Base-by-base conservation (phyloP, 257 asterid genomes). In the Datura wrightii region DNA sequence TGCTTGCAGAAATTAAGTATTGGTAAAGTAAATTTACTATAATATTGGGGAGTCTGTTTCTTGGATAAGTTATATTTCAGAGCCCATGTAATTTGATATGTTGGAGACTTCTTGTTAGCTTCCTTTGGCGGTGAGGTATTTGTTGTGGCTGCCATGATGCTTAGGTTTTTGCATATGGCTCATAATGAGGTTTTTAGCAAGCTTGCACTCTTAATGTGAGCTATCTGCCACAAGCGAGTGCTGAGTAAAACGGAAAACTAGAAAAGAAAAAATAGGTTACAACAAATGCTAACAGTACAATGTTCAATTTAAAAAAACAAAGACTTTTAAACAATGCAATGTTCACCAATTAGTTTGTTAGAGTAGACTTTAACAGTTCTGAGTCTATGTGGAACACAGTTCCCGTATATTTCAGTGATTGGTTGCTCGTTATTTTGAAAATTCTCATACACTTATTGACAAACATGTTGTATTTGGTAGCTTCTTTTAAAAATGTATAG, bases 91-190 rank as follows among this genome's bases (percentile, higher is more conserved):
- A 72, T 72, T 44, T 46, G 58, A 72, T 72, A 19, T 72, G 80
- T 19, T 46, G 80, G 58, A 72, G 42, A 72, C 59, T 46, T 72
- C 80, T 72, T 72, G 80, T 72, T 72, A 46, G 58, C 58, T 46
- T 46, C 80, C 59, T 46, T 72, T 19, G 56, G 79, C 53, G 2
- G 39, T 71, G 79, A 5, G 56, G 2, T 71, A 56, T 24, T 44
- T 71, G 79, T 71, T 44, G 79, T 71, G 1, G 56, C 37, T n/a
- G 31, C 39, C 39, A 11, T 71, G 56, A 71, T 71, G 79, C 39
- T n/a, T 71, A 44, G 39, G 39, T 44, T 44, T 71, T 71, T 44
- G 79, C 79, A n/a, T 71, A 31, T 44, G 79, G 55, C n/a, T n/a
- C 56, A 44, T 48, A 71, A 11, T 71, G 56, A 71, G 39, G 34